phyloP scores from a whole-genome alignment of 2,329 filamentous ascomycete species.

The Coniochaeta sp. region DNA sequence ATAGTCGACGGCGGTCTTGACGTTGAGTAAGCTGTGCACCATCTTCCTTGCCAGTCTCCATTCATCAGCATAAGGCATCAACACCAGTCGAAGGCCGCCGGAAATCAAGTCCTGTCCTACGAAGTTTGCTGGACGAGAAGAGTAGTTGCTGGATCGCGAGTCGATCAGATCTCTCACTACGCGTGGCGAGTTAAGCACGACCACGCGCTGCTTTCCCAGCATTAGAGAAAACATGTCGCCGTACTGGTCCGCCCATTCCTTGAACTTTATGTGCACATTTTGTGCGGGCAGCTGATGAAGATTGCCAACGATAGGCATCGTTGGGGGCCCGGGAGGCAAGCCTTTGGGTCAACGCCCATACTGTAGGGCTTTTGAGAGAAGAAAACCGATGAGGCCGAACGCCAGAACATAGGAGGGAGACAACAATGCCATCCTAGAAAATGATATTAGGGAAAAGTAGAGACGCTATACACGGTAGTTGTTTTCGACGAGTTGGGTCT shows the following conservation, averaged over 20 bases:
- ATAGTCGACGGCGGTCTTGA: conserved; percentile 33
- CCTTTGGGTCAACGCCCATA: conserved; percentile 18
- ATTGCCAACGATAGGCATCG: conserved; percentile 43
- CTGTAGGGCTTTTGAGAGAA: conserved; percentile 8
- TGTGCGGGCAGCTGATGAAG: conserved; percentile 38
- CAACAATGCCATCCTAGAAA: background rate
- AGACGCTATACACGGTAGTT: too few species aligned
- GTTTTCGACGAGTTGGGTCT: too few species aligned
- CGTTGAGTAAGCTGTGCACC: conserved; percentile 35
- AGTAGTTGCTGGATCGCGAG: conserved; percentile 41
- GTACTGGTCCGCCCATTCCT: conserved; percentile 45
- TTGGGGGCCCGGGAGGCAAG: conserved; percentile 23
- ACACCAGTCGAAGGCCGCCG: background rate
- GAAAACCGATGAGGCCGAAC: background rate
- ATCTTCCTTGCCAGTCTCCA: conserved; percentile 28
- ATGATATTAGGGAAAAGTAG: too few species aligned
- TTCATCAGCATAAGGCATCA: conserved; percentile 10
- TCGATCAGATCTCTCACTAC: conserved; percentile 45
- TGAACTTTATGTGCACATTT: conserved; percentile 36
- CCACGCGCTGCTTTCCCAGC: conserved; percentile 1
- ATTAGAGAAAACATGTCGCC: conserved; percentile 4
- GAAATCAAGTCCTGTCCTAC: background rate
- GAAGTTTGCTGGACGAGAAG: conserved; percentile 25
- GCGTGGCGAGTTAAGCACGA: conserved; percentile 29
- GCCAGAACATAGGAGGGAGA: background rate